Base-by-base conservation (phyloP, 352 stramenopile genomes). In the Paralagenidium karlingii region DNA sequence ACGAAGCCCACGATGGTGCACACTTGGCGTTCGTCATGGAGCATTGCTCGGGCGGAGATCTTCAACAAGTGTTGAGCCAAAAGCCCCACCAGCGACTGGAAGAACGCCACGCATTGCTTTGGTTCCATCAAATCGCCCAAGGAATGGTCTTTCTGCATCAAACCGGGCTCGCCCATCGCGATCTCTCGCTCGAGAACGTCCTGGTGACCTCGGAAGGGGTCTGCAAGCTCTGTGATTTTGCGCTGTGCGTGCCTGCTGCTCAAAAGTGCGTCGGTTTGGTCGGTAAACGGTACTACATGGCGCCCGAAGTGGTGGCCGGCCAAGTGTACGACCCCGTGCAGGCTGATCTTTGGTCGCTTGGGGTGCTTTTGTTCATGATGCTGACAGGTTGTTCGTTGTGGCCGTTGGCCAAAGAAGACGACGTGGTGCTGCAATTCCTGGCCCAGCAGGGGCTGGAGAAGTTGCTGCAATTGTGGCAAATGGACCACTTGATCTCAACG, bases 251-350 rank as follows among this genome's bases (percentile, higher is more conserved):
- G 8, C 20, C 30, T 3, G 30, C 30, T 36, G 7, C 7, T 22
- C 8, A 7, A 7, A 20, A 16, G 22, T 7, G 30, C 30, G 53
- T 51, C 36, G 69, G 51, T 10, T 37, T 22, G 8, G 75, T 85
- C 31, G 78, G 78, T 34, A 92, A 92, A 52, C 28, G 68, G 9
- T 66, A 59, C 36, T 82, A 81, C 43, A 82, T 82, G 71, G 66
- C 63, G 8, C 62, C 59, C 3, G 73, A 87, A 51, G 62, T 82
- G 22, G 52, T 71, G 0, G 51, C 53, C 1, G 53, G 36, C 0
- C 24, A 55, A n/a, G 12, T 24, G 21, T 80, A 80, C 55, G 56
- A 75, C 27, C 65, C 63, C 0, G 45, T 46, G 12, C 59, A 59
- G 2, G 68, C 68, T 13, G 71, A 85, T 22, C 54, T 81, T 42